phyloP scores from a whole-genome alignment of 441 rosid genomes.

The Populus hybrid region DNA sequence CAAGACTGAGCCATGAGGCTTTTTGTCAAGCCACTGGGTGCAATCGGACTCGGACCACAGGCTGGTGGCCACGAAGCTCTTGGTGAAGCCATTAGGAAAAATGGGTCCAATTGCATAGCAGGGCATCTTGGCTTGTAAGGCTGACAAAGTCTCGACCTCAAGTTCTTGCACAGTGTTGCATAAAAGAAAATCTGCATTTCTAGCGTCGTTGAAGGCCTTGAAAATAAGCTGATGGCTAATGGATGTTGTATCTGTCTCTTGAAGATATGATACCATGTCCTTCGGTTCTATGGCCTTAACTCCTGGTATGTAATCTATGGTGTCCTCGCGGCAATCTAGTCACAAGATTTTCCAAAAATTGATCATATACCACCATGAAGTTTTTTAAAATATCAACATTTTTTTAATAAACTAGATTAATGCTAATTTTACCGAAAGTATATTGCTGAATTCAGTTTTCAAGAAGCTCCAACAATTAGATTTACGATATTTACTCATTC shows the following conservation, averaged over 20 bases:
- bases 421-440: no score
- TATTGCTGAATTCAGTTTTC: no score
- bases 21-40: constrained; percentile 53
- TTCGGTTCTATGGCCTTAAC: constrained; percentile 41
- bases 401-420: no score
- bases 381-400: no score
- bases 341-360: background rate
- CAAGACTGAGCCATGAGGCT: constrained; percentile 49
- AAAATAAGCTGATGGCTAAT: constrained; percentile 37
- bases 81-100: constrained; percentile 34
- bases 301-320: constrained; percentile 58
- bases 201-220: constrained; percentile 40
- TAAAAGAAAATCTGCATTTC: constrained; percentile 47
- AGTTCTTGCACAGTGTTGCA: constrained; percentile 57
- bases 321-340: constrained; percentile 44
- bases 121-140: constrained; percentile 41
- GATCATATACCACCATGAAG: no score
- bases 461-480: no score
- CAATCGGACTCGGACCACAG: constrained; percentile 70
- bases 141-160: constrained; percentile 43
- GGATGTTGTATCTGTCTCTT: constrained; percentile 34
- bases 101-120: constrained; percentile 61
- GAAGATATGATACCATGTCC: constrained; percentile 57
- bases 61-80: constrained; percentile 48
- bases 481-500: no score